Evolutionary conservation across 208 protist species (phyloP).

Genomic region (Leishmania lainsoni): DNA sequence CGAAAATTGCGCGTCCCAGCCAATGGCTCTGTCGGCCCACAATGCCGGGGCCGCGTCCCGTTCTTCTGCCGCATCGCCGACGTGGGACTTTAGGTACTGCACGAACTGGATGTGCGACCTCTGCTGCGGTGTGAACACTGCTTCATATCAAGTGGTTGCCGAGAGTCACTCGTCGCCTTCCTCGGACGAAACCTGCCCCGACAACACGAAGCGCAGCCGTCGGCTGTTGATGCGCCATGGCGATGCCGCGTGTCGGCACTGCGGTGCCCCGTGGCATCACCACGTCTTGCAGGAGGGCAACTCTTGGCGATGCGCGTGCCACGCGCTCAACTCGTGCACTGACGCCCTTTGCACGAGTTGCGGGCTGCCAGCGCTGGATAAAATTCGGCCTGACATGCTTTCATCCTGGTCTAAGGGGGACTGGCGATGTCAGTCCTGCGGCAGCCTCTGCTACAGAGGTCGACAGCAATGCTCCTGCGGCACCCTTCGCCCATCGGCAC

Average conservation of each 20-base stretch:
- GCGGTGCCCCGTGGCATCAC: slow-evolving; percentile 68
- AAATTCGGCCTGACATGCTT: slow-evolving; percentile 43
- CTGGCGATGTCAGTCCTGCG: slow-evolving; percentile 65
- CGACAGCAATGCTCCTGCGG: slow-evolving; percentile 60
- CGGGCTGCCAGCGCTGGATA: slow-evolving; percentile 49
- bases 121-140: slow-evolving; percentile 70
- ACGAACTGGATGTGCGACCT: slow-evolving; percentile 75
- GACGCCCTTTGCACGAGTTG: slow-evolving; percentile 51
- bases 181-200: neutral
- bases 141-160: slow-evolving; percentile 48
- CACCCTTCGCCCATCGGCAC: slow-evolving; percentile 7
- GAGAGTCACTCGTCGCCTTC: neutral
- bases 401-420: slow-evolving; percentile 73
- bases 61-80: neutral
- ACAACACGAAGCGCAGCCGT: neutral
- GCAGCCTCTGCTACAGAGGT: slow-evolving; percentile 63
- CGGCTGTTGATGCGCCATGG: slow-evolving; percentile 36
- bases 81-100: slow-evolving; percentile 59
- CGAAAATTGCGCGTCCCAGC: neutral
- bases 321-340: slow-evolving; percentile 47
- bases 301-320: slow-evolving; percentile 79
- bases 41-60: neutral
- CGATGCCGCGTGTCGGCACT: slow-evolving; percentile 44
- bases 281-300: slow-evolving; percentile 33
- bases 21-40: neutral